Conservation (phyloP, 2,329 filamentous ascomycete species). For the Sporothrix protearum region DNA sequence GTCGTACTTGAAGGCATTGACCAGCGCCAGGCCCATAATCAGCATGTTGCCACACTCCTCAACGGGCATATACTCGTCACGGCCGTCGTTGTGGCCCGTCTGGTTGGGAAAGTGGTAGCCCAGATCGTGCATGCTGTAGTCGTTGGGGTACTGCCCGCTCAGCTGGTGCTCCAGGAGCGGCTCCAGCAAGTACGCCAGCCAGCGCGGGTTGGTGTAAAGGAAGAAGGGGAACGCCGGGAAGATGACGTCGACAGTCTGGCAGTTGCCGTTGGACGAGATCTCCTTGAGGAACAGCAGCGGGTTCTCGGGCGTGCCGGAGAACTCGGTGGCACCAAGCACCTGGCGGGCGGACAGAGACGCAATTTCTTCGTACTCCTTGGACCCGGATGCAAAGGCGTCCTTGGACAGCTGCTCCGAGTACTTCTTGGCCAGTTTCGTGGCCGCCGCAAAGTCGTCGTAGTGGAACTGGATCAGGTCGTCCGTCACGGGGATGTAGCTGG, state of each 20-base stretch:
- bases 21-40: slow-evolving; percentile 61
- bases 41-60: slow-evolving; percentile 73
- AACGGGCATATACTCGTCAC: slow-evolving; percentile 69
- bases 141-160: slow-evolving; percentile 76
- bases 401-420: slow-evolving; percentile 67
- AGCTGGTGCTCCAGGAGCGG: slow-evolving; percentile 75
- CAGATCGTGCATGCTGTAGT: slow-evolving; percentile 73
- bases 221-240: slow-evolving; percentile 83
- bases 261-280: slow-evolving; percentile 78
- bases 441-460: slow-evolving; percentile 66
- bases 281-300: slow-evolving; percentile 78
- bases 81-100: slow-evolving; percentile 64
- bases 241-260: slow-evolving; percentile 80
- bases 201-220: slow-evolving; percentile 74
- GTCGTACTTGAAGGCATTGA: slow-evolving; percentile 66
- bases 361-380: slow-evolving; percentile 71
- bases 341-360: slow-evolving; percentile 75
- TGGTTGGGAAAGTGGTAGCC: slow-evolving; percentile 68
- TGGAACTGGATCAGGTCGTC: slow-evolving; percentile 67
- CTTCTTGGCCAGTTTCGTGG: slow-evolving; percentile 59
- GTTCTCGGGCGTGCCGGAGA: slow-evolving; percentile 65
- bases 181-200: slow-evolving; percentile 73
- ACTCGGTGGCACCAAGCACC: slow-evolving; percentile 71
- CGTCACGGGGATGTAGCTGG: slow-evolving; percentile 63
- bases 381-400: slow-evolving; percentile 71